phyloP scores from a whole-genome alignment of 2,329 filamentous ascomycete species.

The Ceratocystis papillata region DNA sequence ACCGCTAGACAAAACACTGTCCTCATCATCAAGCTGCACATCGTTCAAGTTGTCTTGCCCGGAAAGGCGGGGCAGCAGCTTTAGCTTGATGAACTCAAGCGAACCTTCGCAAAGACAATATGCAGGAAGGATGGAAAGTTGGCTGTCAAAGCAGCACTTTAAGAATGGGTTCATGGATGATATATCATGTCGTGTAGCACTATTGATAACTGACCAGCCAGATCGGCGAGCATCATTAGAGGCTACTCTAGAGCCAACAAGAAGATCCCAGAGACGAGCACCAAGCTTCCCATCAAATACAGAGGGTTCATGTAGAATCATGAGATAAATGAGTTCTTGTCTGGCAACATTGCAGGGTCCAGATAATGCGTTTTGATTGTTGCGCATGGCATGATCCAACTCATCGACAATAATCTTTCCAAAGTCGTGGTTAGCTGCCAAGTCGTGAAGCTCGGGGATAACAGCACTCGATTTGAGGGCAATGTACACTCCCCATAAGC shows the following conservation, averaged over 20 bases:
- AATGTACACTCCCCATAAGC: constrained; percentile 53
- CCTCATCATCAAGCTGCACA: constrained; percentile 42
- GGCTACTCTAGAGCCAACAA: constrained; percentile 55
- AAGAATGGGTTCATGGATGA: constrained; percentile 47
- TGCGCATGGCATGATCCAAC: constrained; percentile 44
- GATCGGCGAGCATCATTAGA: constrained; percentile 50
- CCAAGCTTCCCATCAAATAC: constrained; percentile 54
- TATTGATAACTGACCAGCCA: constrained; percentile 58
- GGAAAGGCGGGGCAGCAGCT: constrained; percentile 38
- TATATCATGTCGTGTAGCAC: constrained; percentile 32
- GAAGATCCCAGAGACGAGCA: constrained; percentile 56
- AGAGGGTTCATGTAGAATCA: constrained; percentile 51
- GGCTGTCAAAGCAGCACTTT: constrained; percentile 42
- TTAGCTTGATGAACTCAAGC: constrained; percentile 51
- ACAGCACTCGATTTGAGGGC: constrained; percentile 38
- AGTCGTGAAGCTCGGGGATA: constrained; percentile 42
- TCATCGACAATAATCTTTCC: constrained; percentile 54
- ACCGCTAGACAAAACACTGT: constrained; percentile 42
- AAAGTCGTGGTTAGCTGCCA: constrained; percentile 52
- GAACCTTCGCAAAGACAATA: constrained; percentile 50
- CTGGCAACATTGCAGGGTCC: constrained; percentile 42
- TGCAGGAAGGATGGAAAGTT: constrained; percentile 48
- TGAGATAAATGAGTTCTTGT: constrained; percentile 45
- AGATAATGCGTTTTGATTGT: constrained; percentile 35
- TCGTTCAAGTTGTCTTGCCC: constrained; percentile 33